phyloP scores from a whole-genome alignment of 768 basidiomycete genomes.

The Lactifluus piperatus region DNA sequence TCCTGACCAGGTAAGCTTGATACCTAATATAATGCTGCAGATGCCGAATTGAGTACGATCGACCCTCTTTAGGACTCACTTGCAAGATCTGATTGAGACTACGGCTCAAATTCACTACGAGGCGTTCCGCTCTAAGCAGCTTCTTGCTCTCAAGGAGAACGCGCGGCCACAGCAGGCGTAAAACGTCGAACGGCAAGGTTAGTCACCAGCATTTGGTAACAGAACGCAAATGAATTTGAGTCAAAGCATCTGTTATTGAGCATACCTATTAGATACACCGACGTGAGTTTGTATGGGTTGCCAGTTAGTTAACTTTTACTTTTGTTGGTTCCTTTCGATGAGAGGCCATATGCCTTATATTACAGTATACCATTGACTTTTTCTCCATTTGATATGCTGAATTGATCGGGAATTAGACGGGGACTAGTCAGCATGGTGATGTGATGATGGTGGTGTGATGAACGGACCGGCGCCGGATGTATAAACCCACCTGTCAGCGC shows the following conservation, averaged over 20 bases:
- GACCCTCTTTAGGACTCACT: constrained; percentile 59
- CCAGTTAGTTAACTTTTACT: background rate
- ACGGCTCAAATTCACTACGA: constrained; percentile 99
- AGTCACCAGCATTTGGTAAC: background rate
- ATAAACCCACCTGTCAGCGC: background rate
- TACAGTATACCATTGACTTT: background rate
- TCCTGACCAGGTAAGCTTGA: constrained; percentile 77
- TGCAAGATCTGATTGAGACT: constrained; percentile 98
- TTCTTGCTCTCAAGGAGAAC: constrained; percentile 88
- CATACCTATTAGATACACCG: background rate
- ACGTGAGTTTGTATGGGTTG: background rate
- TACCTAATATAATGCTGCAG: background rate
- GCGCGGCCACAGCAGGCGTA: constrained; percentile 21
- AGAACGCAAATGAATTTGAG: too few relatives aligned
- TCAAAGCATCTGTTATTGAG: too few relatives aligned
- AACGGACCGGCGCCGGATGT: constrained; percentile 1
- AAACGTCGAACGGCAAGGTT: background rate
- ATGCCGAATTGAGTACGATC: background rate
- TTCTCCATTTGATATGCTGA: background rate
- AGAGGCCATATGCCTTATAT: background rate
- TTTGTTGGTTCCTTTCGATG: background rate
- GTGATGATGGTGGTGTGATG: background rate
- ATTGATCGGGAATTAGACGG: background rate
- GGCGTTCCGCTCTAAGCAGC: constrained; percentile 97
- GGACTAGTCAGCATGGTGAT: constrained; percentile 3